phyloP scores from a whole-genome alignment of 768 basidiomycete genomes.

The Lactarius psammicola region DNA sequence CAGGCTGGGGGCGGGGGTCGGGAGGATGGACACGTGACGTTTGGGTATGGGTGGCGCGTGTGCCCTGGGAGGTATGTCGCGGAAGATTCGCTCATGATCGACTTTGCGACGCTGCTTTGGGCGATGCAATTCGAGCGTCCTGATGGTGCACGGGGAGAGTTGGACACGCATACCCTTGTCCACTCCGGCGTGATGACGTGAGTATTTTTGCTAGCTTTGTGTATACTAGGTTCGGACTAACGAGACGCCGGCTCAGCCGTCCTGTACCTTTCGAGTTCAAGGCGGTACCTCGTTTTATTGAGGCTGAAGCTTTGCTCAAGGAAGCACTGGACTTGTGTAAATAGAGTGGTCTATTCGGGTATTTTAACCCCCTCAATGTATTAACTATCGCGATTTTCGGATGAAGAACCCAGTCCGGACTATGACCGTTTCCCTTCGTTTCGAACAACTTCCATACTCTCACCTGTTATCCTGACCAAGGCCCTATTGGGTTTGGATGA shows the following conservation, averaged over 20 bases:
- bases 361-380: not conserved
- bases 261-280: constrained; percentile 24
- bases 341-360: not conserved
- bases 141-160: not conserved
- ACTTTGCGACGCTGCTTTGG: not conserved
- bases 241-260: not conserved
- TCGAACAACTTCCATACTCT: no score
- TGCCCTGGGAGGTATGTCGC: not conserved
- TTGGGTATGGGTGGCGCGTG: not conserved
- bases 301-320: not conserved
- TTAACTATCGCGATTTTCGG: no score
- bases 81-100: not conserved
- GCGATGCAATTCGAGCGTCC: not conserved
- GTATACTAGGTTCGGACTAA: not conserved
- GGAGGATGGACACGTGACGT: constrained; percentile 31
- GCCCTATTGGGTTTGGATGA: no score
- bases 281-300: constrained; percentile 22
- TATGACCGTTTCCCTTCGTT: no score
- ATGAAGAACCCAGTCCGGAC: not conserved
- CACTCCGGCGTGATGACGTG: not conserved
- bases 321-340: not conserved
- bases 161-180: not conserved
- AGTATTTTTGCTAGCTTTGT: not conserved
- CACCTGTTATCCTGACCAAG: no score
- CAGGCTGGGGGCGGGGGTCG: constrained; percentile 28